Evolutionary conservation across 2,329 filamentous ascomycete genomes (phyloP).

Genomic region (Colletotrichum sp.): DNA sequence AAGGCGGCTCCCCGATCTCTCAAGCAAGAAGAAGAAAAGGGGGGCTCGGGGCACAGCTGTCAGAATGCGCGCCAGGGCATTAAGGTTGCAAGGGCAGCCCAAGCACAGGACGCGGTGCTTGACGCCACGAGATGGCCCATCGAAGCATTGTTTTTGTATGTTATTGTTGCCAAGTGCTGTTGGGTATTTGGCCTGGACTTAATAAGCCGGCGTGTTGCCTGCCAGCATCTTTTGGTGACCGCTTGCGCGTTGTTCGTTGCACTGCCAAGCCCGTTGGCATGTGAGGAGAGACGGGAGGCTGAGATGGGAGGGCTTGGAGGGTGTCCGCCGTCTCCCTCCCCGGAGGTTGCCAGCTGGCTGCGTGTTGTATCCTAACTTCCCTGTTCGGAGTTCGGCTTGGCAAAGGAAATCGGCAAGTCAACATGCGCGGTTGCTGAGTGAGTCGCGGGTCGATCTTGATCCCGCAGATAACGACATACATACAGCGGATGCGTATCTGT

Average conservation of each 20-base stretch:
- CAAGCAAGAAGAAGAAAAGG: neutral
- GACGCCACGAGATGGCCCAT: neutral
- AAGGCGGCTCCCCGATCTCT: slow-evolving; percentile 2
- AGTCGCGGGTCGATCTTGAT: slow-evolving; percentile 1
- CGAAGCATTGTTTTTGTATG: neutral
- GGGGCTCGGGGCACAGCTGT: neutral
- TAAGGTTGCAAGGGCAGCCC: neutral
- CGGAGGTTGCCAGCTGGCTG: neutral
- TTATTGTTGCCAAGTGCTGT: neutral
- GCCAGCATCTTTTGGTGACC: neutral
- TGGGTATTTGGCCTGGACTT: neutral
- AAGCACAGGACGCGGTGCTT: neutral
- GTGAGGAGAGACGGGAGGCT: slow-evolving; percentile 1
- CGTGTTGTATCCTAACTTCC: neutral
- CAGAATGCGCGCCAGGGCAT: neutral
- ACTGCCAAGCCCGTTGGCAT: neutral
- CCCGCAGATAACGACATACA: neutral
- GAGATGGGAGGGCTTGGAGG: neutral
- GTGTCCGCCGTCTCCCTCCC: neutral
- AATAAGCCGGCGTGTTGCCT: neutral
- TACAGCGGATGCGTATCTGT: neutral
- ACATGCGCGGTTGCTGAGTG: neutral
- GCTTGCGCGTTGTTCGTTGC: neutral
- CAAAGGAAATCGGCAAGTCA: neutral
- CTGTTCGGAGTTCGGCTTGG: neutral